Base-by-base conservation (phyloP, 1,139 yeast genomes). In the Blastobotrys malaysiensis region DNA sequence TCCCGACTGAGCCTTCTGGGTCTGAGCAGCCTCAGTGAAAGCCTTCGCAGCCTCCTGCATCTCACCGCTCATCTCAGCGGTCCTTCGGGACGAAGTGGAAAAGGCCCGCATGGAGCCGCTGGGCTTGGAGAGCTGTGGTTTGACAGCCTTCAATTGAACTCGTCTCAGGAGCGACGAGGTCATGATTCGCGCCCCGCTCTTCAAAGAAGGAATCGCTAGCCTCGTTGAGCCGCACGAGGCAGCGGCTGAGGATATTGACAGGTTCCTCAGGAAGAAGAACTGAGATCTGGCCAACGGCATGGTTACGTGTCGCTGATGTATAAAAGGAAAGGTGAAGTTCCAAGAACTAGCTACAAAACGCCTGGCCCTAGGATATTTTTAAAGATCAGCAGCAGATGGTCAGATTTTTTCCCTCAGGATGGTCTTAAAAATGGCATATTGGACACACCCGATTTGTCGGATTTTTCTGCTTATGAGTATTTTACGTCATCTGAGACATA, bases 281-380 rank as follows among this genome's bases (percentile, higher is more conserved):
- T 70, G 72, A 19, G 74, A 70, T 57, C 66, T 67, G 9, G 72
- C 67, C 43, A 72, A 45, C 36, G 48, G 31, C 55, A 48, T 48
- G 18, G 26, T 52, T 31, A n/a, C 20, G 21, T 50, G 19, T 2
- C 14, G 39, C 16, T 31, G 16, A 11, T 7, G 36, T 26, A n/a
- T 13, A 11, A 31, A 16, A n/a, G 39, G 3, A 11, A 31, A n/a
- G 3, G 16, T 13, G 3, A 31, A 31, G 39, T 13, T 13, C 39
- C 16, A 11, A 26, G 11, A 5, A 26, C 11, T 26, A 26, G 7
- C n/a, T 22, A 9, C 26, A 22, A 22, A 22, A 9, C 26, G 26
- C 26, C 9, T 22, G 26, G 26, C 9, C 9, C 26, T 22, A n/a
- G n/a, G n/a, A n/a, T 22, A 5, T 22, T 22, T 22, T 22, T 5